Conservation (phyloP, 2,329 filamentous ascomycete genomes). For the Gaeumannomyces tritici region DNA sequence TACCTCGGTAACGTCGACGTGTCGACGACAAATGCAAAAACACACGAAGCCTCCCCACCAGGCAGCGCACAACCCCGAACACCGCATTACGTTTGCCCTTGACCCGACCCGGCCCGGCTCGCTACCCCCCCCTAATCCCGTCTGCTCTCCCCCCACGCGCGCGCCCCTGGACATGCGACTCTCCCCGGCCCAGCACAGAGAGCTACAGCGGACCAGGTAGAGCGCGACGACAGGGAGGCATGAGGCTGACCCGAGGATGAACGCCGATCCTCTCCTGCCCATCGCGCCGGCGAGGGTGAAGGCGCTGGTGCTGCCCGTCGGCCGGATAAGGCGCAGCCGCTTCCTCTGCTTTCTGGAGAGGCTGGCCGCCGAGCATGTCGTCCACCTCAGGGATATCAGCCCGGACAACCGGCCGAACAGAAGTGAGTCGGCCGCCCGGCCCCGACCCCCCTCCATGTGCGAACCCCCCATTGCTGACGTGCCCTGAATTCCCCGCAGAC, state of each 20-base stretch:
- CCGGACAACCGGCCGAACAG: conserved; percentile 76
- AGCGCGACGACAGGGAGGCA: conserved; percentile 8
- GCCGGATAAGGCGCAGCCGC: conserved; percentile 71
- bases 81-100: background rate
- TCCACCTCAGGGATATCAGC: conserved; percentile 78
- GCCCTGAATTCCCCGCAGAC: conserved; percentile 39
- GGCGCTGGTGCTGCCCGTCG: conserved; percentile 77
- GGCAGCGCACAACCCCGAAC: background rate
- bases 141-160: no score
- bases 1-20: background rate
- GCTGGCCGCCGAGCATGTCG: conserved; percentile 68
- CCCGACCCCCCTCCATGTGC: conserved; percentile 2
- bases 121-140: background rate
- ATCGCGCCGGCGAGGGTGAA: conserved; percentile 86
- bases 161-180: background rate
- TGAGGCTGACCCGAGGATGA: conserved; percentile 44
- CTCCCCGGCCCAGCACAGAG: background rate
- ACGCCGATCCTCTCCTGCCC: conserved; percentile 80
- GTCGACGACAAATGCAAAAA: background rate
- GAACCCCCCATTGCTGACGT: background rate
- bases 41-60: background rate
- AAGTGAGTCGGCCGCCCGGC: conserved; percentile 45
- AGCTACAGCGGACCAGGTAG: background rate
- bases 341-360: conserved; percentile 73
- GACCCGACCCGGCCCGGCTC: no score